Evolutionary conservation across 2,329 filamentous ascomycete species (phyloP).

Genomic region (Ceratocystis albifundus): DNA sequence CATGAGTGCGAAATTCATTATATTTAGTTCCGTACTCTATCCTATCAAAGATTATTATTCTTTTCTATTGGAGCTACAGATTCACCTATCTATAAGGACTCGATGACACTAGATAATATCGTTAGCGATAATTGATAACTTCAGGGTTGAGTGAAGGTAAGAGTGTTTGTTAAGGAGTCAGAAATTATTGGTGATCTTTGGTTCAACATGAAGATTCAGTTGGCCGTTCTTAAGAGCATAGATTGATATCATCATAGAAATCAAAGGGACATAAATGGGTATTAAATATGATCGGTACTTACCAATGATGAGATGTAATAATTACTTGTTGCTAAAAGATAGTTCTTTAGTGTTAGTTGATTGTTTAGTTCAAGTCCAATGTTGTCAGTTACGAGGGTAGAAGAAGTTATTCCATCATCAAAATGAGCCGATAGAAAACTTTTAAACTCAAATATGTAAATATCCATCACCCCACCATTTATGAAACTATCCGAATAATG

Average conservation of each 20-base stretch:
- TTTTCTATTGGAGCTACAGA: no score
- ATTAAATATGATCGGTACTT: not conserved
- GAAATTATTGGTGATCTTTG: constrained; percentile 19
- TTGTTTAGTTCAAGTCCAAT: no score
- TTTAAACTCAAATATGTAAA: constrained; percentile 16
- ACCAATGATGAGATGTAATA: not conserved
- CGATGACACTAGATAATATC: not conserved
- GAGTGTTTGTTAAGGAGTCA: not conserved
- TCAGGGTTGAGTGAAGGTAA: not conserved
- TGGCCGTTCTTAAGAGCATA: constrained; percentile 54
- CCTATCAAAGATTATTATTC: no score
- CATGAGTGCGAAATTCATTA: no score
- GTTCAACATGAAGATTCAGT: constrained; percentile 38
- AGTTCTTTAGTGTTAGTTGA: no score
- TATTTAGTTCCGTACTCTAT: no score
- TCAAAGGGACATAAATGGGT: constrained; percentile 19
- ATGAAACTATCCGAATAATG: not conserved
- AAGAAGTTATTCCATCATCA: not conserved
- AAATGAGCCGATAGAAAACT: constrained; percentile 1
- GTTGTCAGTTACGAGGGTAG: no score
- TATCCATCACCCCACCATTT: constrained; percentile 15
- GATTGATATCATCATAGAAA: constrained; percentile 43
- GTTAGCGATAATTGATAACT: not conserved
- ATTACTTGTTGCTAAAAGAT: no score
- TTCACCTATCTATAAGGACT: no score